These are phyloP conservation scores for Corchorus capsularis DNA, from an alignment of 345 rosid species.

Conservation along the genomic window DNA sequence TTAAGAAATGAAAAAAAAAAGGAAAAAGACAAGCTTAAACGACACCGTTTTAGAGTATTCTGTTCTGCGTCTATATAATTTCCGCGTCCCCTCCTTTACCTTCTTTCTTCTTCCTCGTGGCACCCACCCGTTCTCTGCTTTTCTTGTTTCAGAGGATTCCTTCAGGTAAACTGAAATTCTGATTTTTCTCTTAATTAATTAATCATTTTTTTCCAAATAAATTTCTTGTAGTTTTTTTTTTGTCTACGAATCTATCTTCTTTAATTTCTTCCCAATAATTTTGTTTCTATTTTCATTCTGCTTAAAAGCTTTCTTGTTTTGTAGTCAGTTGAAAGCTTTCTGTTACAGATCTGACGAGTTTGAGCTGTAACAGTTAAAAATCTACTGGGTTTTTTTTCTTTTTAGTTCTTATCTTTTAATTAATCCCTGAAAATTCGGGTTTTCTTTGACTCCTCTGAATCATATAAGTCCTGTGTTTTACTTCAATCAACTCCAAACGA, in stretches of 20 bases:
- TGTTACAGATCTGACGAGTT: conserved; percentile 33
- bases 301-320: conserved; percentile 2
- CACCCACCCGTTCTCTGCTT: conserved; percentile 11
- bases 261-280: not conserved
- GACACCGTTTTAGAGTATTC: conserved; percentile 17
- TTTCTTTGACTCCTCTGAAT: not conserved
- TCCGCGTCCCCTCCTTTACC: not conserved
- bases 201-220: not conserved
- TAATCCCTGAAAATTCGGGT: not conserved
- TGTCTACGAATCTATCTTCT: conserved; percentile 26
- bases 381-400: not conserved
- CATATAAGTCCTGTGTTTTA: not conserved
- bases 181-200: not conserved
- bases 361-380: conserved; percentile 20
- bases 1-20: too few relatives aligned
- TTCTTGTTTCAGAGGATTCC: conserved; percentile 28
- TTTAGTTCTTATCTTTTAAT: not conserved
- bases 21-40: not conserved
- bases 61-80: conserved; percentile 27
- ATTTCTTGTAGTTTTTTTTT: not conserved
- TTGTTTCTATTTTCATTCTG: not conserved
- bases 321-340: not conserved
- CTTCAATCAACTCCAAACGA: not conserved
- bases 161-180: conserved; percentile 27
- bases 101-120: conserved; percentile 26